Evolutionary conservation across 768 basidiomycete genomes (phyloP).

Genomic region (Mycena polygramma): DNA sequence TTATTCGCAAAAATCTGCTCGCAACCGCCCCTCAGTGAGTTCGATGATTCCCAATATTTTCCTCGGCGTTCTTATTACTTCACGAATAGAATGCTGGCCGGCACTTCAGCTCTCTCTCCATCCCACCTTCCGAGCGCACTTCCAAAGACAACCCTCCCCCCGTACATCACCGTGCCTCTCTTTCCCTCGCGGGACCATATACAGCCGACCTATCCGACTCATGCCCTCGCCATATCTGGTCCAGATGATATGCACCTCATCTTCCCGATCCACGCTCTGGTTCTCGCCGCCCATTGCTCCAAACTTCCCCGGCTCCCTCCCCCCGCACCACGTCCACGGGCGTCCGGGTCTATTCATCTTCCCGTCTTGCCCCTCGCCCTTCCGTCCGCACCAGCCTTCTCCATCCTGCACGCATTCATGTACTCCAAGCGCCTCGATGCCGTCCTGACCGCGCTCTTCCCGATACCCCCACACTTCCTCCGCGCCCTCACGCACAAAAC

Average conservation of each 20-base stretch:
- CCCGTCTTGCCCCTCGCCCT: constrained; percentile 80
- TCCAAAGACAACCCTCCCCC: constrained; percentile 73
- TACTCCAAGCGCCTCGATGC: constrained; percentile 73
- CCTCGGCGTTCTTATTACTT: constrained; percentile 25
- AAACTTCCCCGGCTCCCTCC: constrained; percentile 65
- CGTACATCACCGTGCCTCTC: constrained; percentile 65
- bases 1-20: constrained; percentile 73
- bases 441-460: constrained; percentile 76
- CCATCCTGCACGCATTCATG: constrained; percentile 73
- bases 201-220: constrained; percentile 61
- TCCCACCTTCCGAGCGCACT: constrained; percentile 74
- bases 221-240: constrained; percentile 66
- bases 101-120: constrained; percentile 63
- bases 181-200: constrained; percentile 44
- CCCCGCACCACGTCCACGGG: constrained; percentile 46
- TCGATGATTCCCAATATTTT: constrained; percentile 21
- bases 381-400: constrained; percentile 79
- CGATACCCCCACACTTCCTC: constrained; percentile 62
- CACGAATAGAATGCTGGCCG: constrained; percentile 63
- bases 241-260: constrained; percentile 60
- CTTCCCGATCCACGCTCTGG: constrained; percentile 73
- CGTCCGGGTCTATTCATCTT: constrained; percentile 55
- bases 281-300: constrained; percentile 73
- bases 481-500: constrained; percentile 58
- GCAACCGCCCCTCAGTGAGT: constrained; percentile 59